phyloP scores from a whole-genome alignment of 257 asterid genomes.

The Solanum appendiculatum region DNA sequence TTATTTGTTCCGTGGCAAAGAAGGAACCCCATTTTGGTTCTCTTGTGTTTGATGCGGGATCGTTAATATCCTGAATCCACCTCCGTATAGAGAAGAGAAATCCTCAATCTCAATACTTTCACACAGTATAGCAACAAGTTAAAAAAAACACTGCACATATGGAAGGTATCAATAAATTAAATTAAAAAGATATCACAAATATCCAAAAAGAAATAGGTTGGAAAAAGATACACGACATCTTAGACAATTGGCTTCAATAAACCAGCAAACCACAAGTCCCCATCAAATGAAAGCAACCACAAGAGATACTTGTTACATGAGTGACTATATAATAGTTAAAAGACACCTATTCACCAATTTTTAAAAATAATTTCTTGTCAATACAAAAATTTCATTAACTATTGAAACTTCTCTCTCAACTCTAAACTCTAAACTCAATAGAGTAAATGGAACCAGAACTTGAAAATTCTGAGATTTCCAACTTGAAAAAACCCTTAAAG shows the following conservation, averaged over 20 bases:
- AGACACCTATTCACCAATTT: constrained; percentile 8
- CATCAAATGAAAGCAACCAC: constrained; percentile 18
- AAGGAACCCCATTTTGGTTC: too few species aligned
- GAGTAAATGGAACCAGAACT: constrained; percentile 33
- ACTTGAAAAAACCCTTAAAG: constrained; percentile 5
- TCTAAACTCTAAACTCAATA: neutral
- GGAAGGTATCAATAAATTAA: neutral
- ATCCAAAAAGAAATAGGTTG: neutral
- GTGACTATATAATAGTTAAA: constrained; percentile 13
- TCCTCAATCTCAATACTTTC: neutral
- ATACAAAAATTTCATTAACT: neutral
- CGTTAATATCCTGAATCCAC: neutral
- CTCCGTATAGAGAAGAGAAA: neutral
- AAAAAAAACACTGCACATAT: neutral
- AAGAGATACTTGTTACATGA: neutral
- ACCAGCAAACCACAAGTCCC: constrained; percentile 11
- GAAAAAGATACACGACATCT: neutral
- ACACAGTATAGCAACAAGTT: neutral
- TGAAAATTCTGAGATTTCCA: neutral
- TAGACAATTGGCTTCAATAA: neutral
- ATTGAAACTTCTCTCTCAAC: neutral
- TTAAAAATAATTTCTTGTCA: neutral
- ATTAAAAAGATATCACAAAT: neutral
- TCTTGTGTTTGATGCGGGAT: too few species aligned
- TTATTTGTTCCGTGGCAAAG: too few species aligned